Percentiles rank a stretch among this genome's conserved stretches.
Evolutionary conservation across 1,139 yeast species (phyloP).

Genomic region (Ogataea hybrid): DNA sequence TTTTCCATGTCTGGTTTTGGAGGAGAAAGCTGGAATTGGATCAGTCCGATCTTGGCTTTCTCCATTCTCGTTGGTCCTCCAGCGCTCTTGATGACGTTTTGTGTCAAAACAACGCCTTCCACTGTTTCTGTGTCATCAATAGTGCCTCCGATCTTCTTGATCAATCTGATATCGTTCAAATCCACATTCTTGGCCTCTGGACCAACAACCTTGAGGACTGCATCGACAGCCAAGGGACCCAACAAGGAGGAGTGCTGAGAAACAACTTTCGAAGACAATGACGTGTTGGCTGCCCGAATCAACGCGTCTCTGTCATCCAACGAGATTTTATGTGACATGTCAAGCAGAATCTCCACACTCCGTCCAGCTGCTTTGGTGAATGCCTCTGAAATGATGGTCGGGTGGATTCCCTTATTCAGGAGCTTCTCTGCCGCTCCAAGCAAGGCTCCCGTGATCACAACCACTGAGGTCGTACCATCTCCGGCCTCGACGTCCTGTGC

Average conservation of each 20-base stretch:
- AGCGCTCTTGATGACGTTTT: slow-evolving; percentile 82
- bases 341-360: slow-evolving; percentile 79
- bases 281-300: slow-evolving; percentile 90
- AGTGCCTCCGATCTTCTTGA: slow-evolving; percentile 96
- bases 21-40: slow-evolving; percentile 96
- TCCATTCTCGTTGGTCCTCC: slow-evolving; percentile 97
- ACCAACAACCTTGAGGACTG: slow-evolving; percentile 68
- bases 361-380: slow-evolving; percentile 91
- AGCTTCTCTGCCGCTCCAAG: slow-evolving; percentile 93
- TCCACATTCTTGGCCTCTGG: slow-evolving; percentile 65
- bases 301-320: slow-evolving; percentile 77
- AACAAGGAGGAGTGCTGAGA: slow-evolving; percentile 82
- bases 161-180: slow-evolving; percentile 78
- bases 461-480: slow-evolving; percentile 98
- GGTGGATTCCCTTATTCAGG: slow-evolving; percentile 89
- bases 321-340: slow-evolving; percentile 77
- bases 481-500: slow-evolving; percentile 99
- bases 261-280: slow-evolving; percentile 91
- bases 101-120: slow-evolving; percentile 92
- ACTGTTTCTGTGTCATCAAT: slow-evolving; percentile 94
- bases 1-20: slow-evolving; percentile 99
- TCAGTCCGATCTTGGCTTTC: slow-evolving; percentile 87
- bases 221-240: slow-evolving; percentile 94
- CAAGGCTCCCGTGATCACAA: slow-evolving; percentile 89
- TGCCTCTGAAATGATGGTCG: slow-evolving; percentile 90